These are phyloP conservation scores for Vitis labrusca DNA, from an alignment of 164 flowering plant genomes.

Conservation along the genomic window DNA sequence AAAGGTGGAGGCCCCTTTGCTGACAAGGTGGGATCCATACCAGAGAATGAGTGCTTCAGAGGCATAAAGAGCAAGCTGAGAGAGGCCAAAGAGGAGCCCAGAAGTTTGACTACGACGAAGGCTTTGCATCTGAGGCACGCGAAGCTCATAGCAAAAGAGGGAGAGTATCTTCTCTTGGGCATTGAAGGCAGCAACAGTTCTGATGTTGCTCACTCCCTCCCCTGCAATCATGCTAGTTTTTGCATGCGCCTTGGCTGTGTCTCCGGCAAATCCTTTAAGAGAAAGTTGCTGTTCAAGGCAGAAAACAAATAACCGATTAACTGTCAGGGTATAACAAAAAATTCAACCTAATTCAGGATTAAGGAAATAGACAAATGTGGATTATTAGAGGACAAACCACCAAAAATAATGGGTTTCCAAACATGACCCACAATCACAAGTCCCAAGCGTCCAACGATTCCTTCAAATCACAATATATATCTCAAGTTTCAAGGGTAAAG, in stretches of 20 bases:
- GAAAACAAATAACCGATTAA: constrained; percentile 5
- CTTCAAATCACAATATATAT: no score
- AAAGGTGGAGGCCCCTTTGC: constrained; percentile 83
- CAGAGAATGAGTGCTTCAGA: constrained; percentile 94
- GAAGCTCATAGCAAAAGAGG: constrained; percentile 75
- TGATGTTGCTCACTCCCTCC: constrained; percentile 96
- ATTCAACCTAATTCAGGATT: no score
- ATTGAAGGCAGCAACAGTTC: constrained; percentile 97
- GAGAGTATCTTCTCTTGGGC: constrained; percentile 86
- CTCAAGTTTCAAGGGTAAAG: no score
- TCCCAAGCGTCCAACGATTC: no score
- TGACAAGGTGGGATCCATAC: constrained; percentile 91
- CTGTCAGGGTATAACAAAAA: not conserved
- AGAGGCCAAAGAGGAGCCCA: constrained; percentile 85
- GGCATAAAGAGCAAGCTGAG: constrained; percentile 87
- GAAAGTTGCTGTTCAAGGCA: constrained; percentile 75
- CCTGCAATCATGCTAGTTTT: constrained; percentile 99
- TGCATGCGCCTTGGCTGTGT: constrained; percentile 97
- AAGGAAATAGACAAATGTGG: no score
- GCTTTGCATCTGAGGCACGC: constrained; percentile 64
- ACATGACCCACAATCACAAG: no score
- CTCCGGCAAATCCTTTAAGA: constrained; percentile 96
- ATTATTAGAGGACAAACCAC: no score
- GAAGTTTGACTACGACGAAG: constrained; percentile 72
- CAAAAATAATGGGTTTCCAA: no score